Base-by-base conservation (phyloP, 202 grass and related monocot species). In the Setaria italica region DNA sequence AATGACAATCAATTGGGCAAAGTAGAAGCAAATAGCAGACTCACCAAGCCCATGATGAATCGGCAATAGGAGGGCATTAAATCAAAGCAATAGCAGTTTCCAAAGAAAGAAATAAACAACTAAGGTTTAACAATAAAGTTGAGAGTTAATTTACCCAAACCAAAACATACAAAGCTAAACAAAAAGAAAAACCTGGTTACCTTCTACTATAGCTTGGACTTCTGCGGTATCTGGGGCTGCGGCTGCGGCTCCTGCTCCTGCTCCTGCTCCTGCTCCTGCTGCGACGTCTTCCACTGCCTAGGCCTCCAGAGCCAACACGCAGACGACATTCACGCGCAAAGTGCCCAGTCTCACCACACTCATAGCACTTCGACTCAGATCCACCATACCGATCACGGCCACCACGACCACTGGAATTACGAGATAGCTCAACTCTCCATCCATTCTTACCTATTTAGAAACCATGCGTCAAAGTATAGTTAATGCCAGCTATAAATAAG, bases 391-490 rank as follows among this genome's bases (percentile, higher is more conserved):
- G 88, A 69, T 99, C 92, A 77, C 89, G 92, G 19, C 88, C 84
- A 76, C 90, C 85, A 66, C 94, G 78, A 5, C 88, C 78, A 32
- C 86, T 91, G 25, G 88, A 57, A 67, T 85, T 99, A 50, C 79
- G 93, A 66, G 96, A 99, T n/a, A 95, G 55, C 49, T 99, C 91
- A 72, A 99, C 93, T 90, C 90, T 95, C 96, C 96, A 99, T 53
- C 96, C 96, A 70, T 95, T 94, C 75, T 94, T 98, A 66, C 95
- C 95, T 98, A 74, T 85, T 79, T 46, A 77, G 43, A 82, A 87
- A 11, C 7, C 2, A 80, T 43, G 15, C 10, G 48, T 86, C 48
- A 47, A 77, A 76, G 20, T 42, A 47, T 3, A 47, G 33, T 42
- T 42, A 72, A 74, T 4, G 3, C 6, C 76, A 76, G 33, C 8